A percentile compares a stretch with the other conserved stretches of the same genome.
Conservation (phyloP, 768 basidiomycete genomes). For the Botryobasidium botryosum region DNA sequence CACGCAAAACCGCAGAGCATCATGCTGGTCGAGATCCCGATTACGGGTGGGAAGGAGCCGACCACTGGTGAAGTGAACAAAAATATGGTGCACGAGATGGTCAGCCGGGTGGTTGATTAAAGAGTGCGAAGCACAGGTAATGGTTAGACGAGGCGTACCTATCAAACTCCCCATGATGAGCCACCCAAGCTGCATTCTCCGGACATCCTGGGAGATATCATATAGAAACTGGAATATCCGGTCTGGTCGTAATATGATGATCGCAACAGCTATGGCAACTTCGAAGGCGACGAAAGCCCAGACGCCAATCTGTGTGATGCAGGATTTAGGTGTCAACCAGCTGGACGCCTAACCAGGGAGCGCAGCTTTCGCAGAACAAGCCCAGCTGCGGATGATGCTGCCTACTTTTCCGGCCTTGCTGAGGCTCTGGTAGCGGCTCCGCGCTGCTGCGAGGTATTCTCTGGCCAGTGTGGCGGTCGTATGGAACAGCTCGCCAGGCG, state of each 20-base stretch:
- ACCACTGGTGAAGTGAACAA: constrained; percentile 11
- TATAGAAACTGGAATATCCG: constrained; percentile 55
- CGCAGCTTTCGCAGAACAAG: too few relatives aligned
- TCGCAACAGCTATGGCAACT: constrained; percentile 23
- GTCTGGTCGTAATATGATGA: constrained; percentile 40
- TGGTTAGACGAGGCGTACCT: constrained; percentile 25
- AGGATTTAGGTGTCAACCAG: too few relatives aligned
- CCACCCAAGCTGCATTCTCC: constrained; percentile 44
- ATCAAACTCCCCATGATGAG: constrained; percentile 34
- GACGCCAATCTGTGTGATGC: constrained; percentile 47
- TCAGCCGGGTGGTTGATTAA: background rate
- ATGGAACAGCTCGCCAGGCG: too few relatives aligned
- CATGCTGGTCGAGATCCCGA: constrained; percentile 49
- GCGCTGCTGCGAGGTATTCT: too few relatives aligned
- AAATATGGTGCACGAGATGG: background rate
- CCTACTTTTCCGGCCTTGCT: too few relatives aligned
- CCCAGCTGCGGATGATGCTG: too few relatives aligned
- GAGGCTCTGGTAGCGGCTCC: too few relatives aligned
- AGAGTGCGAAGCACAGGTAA: background rate
- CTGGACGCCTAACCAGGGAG: too few relatives aligned
- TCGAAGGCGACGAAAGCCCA: constrained; percentile 45
- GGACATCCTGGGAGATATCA: constrained; percentile 45
- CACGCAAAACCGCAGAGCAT: constrained; percentile 72
- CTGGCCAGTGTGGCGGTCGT: too few relatives aligned
- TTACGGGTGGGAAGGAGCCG: constrained; percentile 35